Evolutionary conservation across 108 stramenopile species (phyloP).

Genomic region (Ochromonas danica): DNA sequence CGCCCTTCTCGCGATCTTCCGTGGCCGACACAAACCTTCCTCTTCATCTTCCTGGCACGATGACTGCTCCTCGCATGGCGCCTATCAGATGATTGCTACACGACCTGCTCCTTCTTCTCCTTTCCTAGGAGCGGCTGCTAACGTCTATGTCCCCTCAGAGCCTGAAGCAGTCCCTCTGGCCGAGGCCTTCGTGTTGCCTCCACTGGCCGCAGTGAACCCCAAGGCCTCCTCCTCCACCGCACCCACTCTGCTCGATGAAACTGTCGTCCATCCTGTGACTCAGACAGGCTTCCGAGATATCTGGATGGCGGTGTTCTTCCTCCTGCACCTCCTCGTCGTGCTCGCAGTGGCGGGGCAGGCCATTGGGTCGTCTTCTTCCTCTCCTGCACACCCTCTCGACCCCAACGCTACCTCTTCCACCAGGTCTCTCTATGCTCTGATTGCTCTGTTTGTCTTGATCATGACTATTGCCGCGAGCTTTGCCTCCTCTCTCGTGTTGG

Average conservation of each 20-base stretch:
- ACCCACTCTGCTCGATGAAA: not conserved
- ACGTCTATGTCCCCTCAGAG: no score
- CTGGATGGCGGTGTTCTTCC: conserved; percentile 37
- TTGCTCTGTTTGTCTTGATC: not conserved
- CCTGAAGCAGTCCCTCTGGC: not conserved
- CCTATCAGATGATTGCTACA: no score
- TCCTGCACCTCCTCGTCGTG: conserved; percentile 33
- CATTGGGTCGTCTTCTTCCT: not conserved
- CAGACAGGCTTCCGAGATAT: conserved; percentile 22
- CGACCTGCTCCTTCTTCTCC: no score
- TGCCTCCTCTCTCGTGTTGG: not conserved
- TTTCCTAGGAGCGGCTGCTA: no score
- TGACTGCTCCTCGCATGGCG: no score
- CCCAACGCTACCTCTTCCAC: not conserved
- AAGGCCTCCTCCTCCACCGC: not conserved
- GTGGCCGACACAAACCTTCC: no score
- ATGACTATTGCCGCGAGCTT: not conserved
- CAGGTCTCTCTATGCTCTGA: not conserved
- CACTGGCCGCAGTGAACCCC: not conserved
- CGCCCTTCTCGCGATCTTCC: no score
- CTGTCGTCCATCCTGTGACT: not conserved
- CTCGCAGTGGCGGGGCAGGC: not conserved
- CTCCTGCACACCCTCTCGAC: not conserved
- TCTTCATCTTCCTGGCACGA: no score
- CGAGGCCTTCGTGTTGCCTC: not conserved